Percentiles rank a stretch among this genome's conserved stretches.
These are phyloP conservation scores for Coemansia umbellata DNA, from an alignment of 192 early-diverging fungal genomes.

Conservation along the genomic window DNA sequence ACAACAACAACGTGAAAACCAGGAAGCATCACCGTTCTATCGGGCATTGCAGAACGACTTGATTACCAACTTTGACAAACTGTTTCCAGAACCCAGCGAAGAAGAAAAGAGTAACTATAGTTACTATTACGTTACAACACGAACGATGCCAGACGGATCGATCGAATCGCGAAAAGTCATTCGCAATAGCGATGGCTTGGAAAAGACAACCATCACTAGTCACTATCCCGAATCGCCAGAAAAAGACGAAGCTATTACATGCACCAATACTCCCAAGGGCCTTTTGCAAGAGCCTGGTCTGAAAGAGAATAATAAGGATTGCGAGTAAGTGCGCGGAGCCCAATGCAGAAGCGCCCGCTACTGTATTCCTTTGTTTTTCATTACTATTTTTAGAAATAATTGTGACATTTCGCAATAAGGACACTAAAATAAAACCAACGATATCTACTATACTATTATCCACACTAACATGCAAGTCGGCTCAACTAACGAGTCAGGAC, in stretches of 20 bases:
- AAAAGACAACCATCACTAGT: conserved; percentile 28
- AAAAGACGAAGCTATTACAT: conserved; percentile 7
- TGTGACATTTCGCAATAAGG: too few species aligned
- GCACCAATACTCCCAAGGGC: too few species aligned
- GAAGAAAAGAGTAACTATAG: conserved; percentile 3
- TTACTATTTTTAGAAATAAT: too few species aligned
- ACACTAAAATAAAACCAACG: too few species aligned
- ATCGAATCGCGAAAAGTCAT: conserved; percentile 41
- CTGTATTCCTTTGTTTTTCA: too few species aligned
- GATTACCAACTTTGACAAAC: conserved; percentile 21
- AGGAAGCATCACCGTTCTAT: conserved; percentile 3
- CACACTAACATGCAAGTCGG: too few species aligned
- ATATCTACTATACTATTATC: too few species aligned
- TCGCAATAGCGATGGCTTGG: conserved; percentile 20
- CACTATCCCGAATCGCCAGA: conserved; percentile 9
- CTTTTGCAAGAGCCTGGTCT: too few species aligned
- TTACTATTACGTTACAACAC: conserved; percentile 34
- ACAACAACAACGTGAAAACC: background rate
- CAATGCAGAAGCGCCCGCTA: too few species aligned
- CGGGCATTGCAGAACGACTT: conserved; percentile 22
- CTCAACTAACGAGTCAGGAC: too few species aligned
- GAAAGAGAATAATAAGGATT: too few species aligned
- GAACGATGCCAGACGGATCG: conserved; percentile 46
- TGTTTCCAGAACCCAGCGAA: conserved; percentile 24
- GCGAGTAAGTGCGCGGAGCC: too few species aligned